A percentile compares a stretch with the other conserved stretches of the same genome.
These are phyloP conservation scores for Boletus huronensis DNA, from an alignment of 768 basidiomycete species.

Conservation along the genomic window DNA sequence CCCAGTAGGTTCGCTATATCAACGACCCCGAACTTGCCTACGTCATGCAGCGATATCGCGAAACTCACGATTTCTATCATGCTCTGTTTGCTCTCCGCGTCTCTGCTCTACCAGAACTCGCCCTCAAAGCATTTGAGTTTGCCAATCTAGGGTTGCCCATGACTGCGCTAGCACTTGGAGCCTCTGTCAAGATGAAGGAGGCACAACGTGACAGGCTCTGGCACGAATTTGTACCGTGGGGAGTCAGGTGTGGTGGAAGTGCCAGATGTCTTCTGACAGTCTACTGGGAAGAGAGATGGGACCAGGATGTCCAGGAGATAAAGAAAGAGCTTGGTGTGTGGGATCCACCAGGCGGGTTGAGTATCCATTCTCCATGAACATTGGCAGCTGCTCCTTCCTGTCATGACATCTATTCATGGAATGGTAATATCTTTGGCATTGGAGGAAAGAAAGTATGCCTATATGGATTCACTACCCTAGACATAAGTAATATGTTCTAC, in stretches of 20 bases:
- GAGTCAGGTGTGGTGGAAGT: slow-evolving; percentile 74
- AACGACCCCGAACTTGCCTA: slow-evolving; percentile 95
- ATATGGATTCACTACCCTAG: neutral
- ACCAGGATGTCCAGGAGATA: slow-evolving; percentile 75
- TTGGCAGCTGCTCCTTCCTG: neutral
- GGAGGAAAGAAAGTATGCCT: too few species aligned
- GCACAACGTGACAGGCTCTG: slow-evolving; percentile 57
- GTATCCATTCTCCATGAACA: slow-evolving; percentile 9
- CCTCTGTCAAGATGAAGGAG: slow-evolving; percentile 32
- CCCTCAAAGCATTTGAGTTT: slow-evolving; percentile 93
- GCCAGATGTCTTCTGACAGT: slow-evolving; percentile 80
- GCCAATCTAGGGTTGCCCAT: slow-evolving; percentile 90
- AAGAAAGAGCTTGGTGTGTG: slow-evolving; percentile 81
- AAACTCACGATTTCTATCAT: slow-evolving; percentile 98
- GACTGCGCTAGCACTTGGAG: slow-evolving; percentile 70
- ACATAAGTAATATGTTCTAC: too few species aligned
- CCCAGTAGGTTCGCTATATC: slow-evolving; percentile 82
- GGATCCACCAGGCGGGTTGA: slow-evolving; percentile 58
- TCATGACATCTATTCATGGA: neutral
- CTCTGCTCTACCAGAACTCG: slow-evolving; percentile 85
- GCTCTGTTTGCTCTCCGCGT: slow-evolving; percentile 87
- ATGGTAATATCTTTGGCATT: neutral
- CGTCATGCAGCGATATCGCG: slow-evolving; percentile 96
- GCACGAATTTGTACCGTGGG: slow-evolving; percentile 90
- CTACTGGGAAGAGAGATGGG: slow-evolving; percentile 97